Base-by-base conservation (phyloP, 768 basidiomycete genomes). In the Serpula lacrymans region DNA sequence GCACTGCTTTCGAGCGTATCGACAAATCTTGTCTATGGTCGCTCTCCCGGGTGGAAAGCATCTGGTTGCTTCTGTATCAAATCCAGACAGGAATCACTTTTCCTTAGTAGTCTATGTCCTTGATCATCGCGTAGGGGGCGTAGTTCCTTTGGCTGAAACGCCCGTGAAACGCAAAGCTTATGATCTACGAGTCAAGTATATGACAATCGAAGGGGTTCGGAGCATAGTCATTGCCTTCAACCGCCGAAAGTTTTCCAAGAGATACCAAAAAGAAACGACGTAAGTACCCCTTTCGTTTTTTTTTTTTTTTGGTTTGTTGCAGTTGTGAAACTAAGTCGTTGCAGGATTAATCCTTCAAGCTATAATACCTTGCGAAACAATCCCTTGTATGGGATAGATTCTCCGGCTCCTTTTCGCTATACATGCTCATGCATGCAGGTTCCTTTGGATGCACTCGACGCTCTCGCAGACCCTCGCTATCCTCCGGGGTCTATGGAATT, bases 31-130 rank as follows among this genome's bases (percentile, higher is more conserved):
- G 65, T 54, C 80, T 63, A 74, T 86, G 68, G 70, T 66, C 28
- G 55, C 82, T 21, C 67, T 84, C 7, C 78, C 83, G 6, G 84
- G 83, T 1, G 82, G 84, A 14, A 82, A 78, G 49, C 82, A 80
- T 47, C 72, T 85, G 47, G 61, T 84, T 25, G 78, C 80, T 1
- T 84, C 81, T 8, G 72, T 75, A 4, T 67, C 63, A 47, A 74
- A 80, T 51, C 48, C 51, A 3, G 55, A 57, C 10, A 65, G 62
- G 38, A 64, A 62, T 24, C 67, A 68, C 26, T 81, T 74, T 52
- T 74, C 68, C 31, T 54, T 87, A 21, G 57, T 69, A 10, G 58
- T 85, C 1, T 84, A 71, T 45, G 65, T 68, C 14, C 61, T 85
- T 42, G 82, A 85, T 54, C 72, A 81, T 43, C 71, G 54, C 24